Evolutionary conservation across 768 basidiomycete species (phyloP).

Genomic region (Mycena kentingensis): DNA sequence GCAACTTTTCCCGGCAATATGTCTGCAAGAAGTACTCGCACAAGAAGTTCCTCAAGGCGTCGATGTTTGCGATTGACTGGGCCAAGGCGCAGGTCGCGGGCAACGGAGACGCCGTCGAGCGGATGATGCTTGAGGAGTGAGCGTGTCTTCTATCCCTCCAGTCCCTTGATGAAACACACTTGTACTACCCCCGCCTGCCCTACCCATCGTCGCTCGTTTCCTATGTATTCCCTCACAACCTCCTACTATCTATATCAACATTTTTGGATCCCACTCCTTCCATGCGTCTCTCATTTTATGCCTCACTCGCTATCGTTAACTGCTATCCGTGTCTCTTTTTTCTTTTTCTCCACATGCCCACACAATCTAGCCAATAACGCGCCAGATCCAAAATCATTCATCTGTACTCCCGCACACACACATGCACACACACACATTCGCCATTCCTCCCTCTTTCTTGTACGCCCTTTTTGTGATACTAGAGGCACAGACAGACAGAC

Average conservation of each 20-base stretch:
- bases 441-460: too few relatives aligned
- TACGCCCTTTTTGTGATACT: too few relatives aligned
- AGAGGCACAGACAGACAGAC: too few relatives aligned
- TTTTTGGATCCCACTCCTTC: slow-evolving; percentile 8
- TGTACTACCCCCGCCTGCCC: slow-evolving; percentile 2
- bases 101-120: slow-evolving; percentile 40
- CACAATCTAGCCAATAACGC: too few relatives aligned
- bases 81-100: slow-evolving; percentile 49
- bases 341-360: too few relatives aligned
- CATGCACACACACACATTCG: too few relatives aligned
- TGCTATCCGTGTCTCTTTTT: too few relatives aligned
- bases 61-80: slow-evolving; percentile 76
- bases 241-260: slow-evolving; percentile 10
- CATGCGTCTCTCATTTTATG: slow-evolving; percentile 6
- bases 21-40: slow-evolving; percentile 95
- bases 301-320: too few relatives aligned
- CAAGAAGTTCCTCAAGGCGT: slow-evolving; percentile 97
- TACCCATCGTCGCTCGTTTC: background rate
- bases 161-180: slow-evolving; percentile 10
- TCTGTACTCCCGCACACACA: too few relatives aligned
- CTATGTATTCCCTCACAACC: slow-evolving; percentile 3
- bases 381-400: too few relatives aligned
- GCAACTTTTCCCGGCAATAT: slow-evolving; percentile 80
- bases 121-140: slow-evolving; percentile 50
- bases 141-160: slow-evolving; percentile 18